Conservation (phyloP, 352 stramenopile genomes). For the Chrysophaeum taylorii region DNA sequence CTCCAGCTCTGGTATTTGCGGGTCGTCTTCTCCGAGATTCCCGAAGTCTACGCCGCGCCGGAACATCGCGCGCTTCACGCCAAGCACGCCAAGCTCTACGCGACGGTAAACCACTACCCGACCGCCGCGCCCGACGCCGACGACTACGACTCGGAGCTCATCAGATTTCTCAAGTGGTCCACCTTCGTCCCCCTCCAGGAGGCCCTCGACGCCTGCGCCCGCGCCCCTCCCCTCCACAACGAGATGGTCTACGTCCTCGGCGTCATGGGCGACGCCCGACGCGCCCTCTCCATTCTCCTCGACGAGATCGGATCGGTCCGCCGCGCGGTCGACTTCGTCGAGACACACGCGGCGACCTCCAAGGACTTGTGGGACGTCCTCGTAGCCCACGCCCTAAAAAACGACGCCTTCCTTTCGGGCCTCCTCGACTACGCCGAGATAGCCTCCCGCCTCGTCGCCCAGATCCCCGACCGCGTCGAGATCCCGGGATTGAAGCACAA, state of each 20-base stretch:
- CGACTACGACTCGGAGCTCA: slow-evolving; percentile 31
- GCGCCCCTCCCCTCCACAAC: slow-evolving; percentile 33
- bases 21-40: slow-evolving; percentile 26
- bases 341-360: slow-evolving; percentile 6
- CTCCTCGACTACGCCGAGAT: slow-evolving; percentile 19
- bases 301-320: slow-evolving; percentile 21
- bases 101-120: not conserved
- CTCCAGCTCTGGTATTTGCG: slow-evolving; percentile 30
- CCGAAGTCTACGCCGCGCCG: slow-evolving; percentile 31
- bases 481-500: slow-evolving; percentile 13
- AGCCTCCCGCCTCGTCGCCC: slow-evolving; percentile 12
- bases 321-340: slow-evolving; percentile 21
- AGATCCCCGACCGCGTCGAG: slow-evolving; percentile 16
- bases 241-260: slow-evolving; percentile 41
- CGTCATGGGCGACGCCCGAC: slow-evolving; percentile 29
- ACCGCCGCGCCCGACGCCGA: not conserved
- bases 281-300: slow-evolving; percentile 22
- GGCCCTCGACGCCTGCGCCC: slow-evolving; percentile 34
- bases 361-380: slow-evolving; percentile 20
- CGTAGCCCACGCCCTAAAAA: slow-evolving; percentile 2
- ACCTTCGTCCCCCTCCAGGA: slow-evolving; percentile 16
- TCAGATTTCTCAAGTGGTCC: slow-evolving; percentile 27
- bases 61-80: slow-evolving; percentile 29
- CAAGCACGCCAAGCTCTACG: slow-evolving; percentile 26
- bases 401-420: slow-evolving; percentile 5